These are phyloP conservation scores for Tothia fuscella DNA, from an alignment of 2,329 filamentous ascomycete genomes.

Conservation along the genomic window DNA sequence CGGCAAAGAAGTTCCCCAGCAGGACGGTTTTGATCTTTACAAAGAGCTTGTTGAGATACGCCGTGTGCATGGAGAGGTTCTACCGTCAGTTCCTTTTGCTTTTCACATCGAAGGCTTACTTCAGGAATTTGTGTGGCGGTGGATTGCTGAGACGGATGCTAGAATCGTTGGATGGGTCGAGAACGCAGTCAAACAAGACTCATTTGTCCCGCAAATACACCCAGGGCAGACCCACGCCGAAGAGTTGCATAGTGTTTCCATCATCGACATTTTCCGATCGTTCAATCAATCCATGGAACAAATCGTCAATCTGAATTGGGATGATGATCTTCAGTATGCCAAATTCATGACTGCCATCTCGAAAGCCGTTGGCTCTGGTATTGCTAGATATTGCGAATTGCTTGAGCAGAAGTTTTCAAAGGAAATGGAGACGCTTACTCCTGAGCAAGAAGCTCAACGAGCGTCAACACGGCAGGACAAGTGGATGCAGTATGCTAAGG, in stretches of 20 bases:
- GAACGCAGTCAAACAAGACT: conserved; percentile 79
- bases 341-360: conserved; percentile 93
- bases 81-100: conserved; percentile 46
- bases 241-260: conserved; percentile 81
- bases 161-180: conserved; percentile 78
- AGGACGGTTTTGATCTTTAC: conserved; percentile 93
- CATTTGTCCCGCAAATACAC: conserved; percentile 61
- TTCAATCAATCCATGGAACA: conserved; percentile 90
- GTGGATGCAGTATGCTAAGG: conserved; percentile 85
- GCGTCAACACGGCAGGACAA: conserved; percentile 79
- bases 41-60: conserved; percentile 77
- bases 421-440: conserved; percentile 88
- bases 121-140: conserved; percentile 90
- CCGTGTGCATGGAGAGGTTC: conserved; percentile 48
- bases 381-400: conserved; percentile 83
- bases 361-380: conserved; percentile 69
- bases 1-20: conserved; percentile 65
- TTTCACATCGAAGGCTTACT: conserved; percentile 81
- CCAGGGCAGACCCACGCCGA: conserved; percentile 55
- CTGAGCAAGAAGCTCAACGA: conserved; percentile 69
- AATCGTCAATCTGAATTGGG: conserved; percentile 77
- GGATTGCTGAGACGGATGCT: conserved; percentile 70
- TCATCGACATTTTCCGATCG: conserved; percentile 85
- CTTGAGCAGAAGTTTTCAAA: conserved; percentile 73
- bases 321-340: conserved; percentile 84